phyloP scores from a whole-genome alignment of 768 basidiomycete species.

The Serendipita sp. region DNA sequence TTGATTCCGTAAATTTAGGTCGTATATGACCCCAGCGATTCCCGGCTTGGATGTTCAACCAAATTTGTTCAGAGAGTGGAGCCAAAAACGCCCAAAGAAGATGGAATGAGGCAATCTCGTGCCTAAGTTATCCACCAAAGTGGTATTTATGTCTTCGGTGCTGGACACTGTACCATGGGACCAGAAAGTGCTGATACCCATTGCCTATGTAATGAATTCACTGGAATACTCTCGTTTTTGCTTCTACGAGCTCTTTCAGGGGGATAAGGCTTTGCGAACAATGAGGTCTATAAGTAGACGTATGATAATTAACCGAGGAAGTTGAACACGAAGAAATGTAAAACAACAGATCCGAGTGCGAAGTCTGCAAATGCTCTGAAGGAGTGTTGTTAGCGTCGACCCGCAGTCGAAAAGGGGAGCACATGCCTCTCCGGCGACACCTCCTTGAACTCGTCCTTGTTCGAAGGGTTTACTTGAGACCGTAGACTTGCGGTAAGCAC shows the following conservation, averaged over 20 bases:
- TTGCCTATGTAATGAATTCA: neutral
- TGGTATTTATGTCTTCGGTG: slow-evolving; percentile 3
- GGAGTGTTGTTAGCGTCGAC: neutral
- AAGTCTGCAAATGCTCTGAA: slow-evolving; percentile 93
- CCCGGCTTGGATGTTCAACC: slow-evolving; percentile 1
- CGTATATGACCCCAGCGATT: neutral
- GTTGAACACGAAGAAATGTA: slow-evolving; percentile 98
- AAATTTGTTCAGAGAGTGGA: neutral
- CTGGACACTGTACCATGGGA: neutral
- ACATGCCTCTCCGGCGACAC: slow-evolving; percentile 86
- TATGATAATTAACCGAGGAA: slow-evolving; percentile 59
- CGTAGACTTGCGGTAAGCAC: slow-evolving; percentile 85
- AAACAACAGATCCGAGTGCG: slow-evolving; percentile 79
- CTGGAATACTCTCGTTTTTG: neutral
- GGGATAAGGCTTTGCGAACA: neutral
- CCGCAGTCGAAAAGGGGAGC: neutral
- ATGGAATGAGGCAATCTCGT: neutral
- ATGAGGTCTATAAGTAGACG: neutral
- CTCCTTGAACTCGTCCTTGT: slow-evolving; percentile 67
- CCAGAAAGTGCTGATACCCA: neutral
- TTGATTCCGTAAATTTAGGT: neutral
- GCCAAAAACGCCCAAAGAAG: neutral
- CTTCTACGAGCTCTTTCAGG: neutral
- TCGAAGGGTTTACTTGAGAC: slow-evolving; percentile 79
- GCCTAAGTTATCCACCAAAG: slow-evolving; percentile 1